Conservation (phyloP, 2,329 filamentous ascomycete genomes). For the Alternaria sp. region DNA sequence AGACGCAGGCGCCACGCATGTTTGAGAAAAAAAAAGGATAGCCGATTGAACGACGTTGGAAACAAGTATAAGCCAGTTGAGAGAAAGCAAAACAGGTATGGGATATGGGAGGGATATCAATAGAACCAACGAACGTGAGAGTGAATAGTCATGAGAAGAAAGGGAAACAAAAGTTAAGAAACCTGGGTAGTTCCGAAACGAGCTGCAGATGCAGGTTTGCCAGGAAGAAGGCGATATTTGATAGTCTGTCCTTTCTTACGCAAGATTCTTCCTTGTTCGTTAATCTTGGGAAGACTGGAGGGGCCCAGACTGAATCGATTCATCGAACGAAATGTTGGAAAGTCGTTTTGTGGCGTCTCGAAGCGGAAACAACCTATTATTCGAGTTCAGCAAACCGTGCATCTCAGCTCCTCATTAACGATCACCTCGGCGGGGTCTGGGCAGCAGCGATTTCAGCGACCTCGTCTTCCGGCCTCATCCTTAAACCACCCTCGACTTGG, state of each 20-base stretch:
- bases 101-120: slow-evolving; percentile 21
- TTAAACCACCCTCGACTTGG: slow-evolving; percentile 67
- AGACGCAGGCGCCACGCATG: background rate
- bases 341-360: background rate
- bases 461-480: slow-evolving; percentile 61
- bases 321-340: background rate
- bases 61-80: slow-evolving; percentile 12
- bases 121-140: slow-evolving; percentile 15
- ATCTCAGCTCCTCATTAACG: slow-evolving; percentile 37
- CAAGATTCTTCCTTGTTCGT: background rate
- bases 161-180: background rate
- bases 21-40: background rate
- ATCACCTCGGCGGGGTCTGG: slow-evolving; percentile 36
- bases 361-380: slow-evolving; percentile 4
- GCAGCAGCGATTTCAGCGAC: slow-evolving; percentile 27
- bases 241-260: background rate
- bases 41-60: slow-evolving; percentile 12
- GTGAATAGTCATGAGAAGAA: slow-evolving; percentile 1
- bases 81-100: slow-evolving; percentile 6
- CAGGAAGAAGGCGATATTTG: background rate
- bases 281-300: background rate
- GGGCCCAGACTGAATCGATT: too few species aligned
- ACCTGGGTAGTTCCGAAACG: background rate
- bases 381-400: slow-evolving; percentile 7
- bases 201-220: slow-evolving; percentile 4